These are phyloP conservation scores for Chrysosporium queenslandicum DNA, from an alignment of 2,329 filamentous ascomycete genomes.

Conservation along the genomic window DNA sequence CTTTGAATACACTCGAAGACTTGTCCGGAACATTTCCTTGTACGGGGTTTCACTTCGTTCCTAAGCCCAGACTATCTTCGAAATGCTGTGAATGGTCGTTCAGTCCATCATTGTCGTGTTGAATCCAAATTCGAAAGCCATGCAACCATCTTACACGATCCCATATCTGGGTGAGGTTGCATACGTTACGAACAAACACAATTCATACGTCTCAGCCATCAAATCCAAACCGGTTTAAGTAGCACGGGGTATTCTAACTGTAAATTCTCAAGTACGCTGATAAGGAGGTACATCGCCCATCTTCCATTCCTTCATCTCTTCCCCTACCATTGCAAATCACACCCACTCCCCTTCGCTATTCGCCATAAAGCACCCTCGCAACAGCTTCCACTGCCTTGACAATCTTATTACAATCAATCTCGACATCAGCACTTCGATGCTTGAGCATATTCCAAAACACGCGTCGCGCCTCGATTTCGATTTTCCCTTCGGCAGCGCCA, in stretches of 20 bases:
- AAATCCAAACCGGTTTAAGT: no score
- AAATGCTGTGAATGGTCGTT: no score
- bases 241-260: not conserved
- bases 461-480: constrained; percentile 32
- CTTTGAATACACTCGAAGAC: not conserved
- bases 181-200: no score
- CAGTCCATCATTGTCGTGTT: no score
- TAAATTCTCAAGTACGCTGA: not conserved
- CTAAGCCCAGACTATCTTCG: no score
- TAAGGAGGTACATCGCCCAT: no score
- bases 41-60: no score
- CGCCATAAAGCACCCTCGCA: constrained; percentile 24
- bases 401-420: constrained; percentile 24
- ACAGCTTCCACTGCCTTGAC: constrained; percentile 30
- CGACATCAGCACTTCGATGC: constrained; percentile 19
- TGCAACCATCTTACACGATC: no score
- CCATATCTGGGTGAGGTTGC: no score
- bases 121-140: no score
- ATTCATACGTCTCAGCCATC: no score
- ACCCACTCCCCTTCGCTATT: not conserved
- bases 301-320: not conserved
- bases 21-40: not conserved
- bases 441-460: constrained; percentile 30
- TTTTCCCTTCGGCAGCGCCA: constrained; percentile 18
- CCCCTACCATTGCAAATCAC: not conserved